A percentile compares a stretch with the other conserved stretches of the same genome.
Evolutionary conservation across 176 grass and related monocot species (phyloP).

Genomic region (Musa acuminata): DNA sequence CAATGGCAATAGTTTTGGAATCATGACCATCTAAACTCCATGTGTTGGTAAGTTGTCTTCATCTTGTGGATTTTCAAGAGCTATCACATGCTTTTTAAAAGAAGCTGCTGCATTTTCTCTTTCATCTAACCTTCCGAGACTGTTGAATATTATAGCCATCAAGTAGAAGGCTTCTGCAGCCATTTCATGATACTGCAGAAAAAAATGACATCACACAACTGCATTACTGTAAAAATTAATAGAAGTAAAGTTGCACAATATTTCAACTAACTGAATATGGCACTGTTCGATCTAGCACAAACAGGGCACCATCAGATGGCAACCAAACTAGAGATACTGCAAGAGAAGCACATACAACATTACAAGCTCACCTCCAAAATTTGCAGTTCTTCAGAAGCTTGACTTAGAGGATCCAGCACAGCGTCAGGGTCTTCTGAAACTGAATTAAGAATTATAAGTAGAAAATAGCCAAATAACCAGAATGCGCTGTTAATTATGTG

Average conservation of each 20-base stretch:
- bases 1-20: not conserved
- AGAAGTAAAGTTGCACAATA: not conserved
- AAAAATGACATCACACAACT: not conserved
- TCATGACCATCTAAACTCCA: not conserved
- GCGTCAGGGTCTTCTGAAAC: constrained; percentile 47
- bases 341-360: not conserved
- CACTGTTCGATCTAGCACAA: not conserved
- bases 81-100: constrained; percentile 52
- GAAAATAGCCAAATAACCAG: not conserved
- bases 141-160: constrained; percentile 61
- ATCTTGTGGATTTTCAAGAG: constrained; percentile 41
- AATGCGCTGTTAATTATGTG: not conserved
- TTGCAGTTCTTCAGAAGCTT: constrained; percentile 72
- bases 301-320: not conserved
- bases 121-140: constrained; percentile 42
- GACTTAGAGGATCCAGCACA: constrained; percentile 70
- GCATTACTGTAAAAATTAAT: not conserved
- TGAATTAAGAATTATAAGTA: constrained; percentile 22
- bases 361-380: constrained; percentile 60
- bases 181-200: constrained; percentile 76
- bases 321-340: not conserved
- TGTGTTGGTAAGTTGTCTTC: constrained; percentile 31
- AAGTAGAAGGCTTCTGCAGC: constrained; percentile 72
- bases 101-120: constrained; percentile 53
- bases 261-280: not conserved